Percentiles rank a stretch among this genome's conserved stretches.
phyloP scores from a whole-genome alignment of 306 rosid genomes.

The Quercus wislizeni region DNA sequence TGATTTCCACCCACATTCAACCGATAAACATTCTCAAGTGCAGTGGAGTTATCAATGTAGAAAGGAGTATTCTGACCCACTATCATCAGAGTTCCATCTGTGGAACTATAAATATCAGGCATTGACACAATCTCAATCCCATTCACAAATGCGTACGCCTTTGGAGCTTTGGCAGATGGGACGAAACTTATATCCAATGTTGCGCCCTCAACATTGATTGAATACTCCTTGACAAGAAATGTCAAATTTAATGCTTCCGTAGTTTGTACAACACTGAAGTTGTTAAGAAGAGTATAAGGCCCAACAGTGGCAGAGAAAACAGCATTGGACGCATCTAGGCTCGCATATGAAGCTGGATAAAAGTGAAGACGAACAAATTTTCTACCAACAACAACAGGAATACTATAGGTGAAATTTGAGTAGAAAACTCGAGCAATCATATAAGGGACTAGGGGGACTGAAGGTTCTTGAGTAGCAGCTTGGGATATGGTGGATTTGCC shows the following conservation, averaged over 20 bases:
- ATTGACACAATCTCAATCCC: conserved; percentile 91
- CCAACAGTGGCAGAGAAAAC: conserved; percentile 53
- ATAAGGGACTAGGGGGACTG: conserved; percentile 64
- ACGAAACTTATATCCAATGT: conserved; percentile 59
- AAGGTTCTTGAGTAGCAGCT: conserved; percentile 67
- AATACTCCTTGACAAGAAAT: conserved; percentile 58
- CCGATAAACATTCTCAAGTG: conserved; percentile 75
- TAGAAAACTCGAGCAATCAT: conserved; percentile 70
- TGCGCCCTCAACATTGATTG: conserved; percentile 55
- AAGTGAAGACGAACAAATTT: conserved; percentile 74
- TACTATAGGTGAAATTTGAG: conserved; percentile 54
- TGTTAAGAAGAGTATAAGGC: conserved; percentile 62
- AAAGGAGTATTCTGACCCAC: conserved; percentile 40
- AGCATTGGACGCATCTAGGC: conserved; percentile 51
- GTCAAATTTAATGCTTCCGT: conserved; percentile 56
- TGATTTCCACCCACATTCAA: conserved; percentile 85
- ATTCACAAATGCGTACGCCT: conserved; percentile 79
- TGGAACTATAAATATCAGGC: conserved; percentile 71
- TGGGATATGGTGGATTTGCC: conserved; percentile 32
- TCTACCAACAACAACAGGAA: conserved; percentile 77
- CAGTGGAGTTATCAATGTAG: conserved; percentile 53
- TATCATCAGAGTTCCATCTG: conserved; percentile 34
- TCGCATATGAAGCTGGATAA: conserved; percentile 62
- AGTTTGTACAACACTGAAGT: conserved; percentile 74
- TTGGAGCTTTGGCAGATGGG: conserved; percentile 56